Evolutionary conservation across 345 rosid species (phyloP).

Genomic region (Cardamine occulta): DNA sequence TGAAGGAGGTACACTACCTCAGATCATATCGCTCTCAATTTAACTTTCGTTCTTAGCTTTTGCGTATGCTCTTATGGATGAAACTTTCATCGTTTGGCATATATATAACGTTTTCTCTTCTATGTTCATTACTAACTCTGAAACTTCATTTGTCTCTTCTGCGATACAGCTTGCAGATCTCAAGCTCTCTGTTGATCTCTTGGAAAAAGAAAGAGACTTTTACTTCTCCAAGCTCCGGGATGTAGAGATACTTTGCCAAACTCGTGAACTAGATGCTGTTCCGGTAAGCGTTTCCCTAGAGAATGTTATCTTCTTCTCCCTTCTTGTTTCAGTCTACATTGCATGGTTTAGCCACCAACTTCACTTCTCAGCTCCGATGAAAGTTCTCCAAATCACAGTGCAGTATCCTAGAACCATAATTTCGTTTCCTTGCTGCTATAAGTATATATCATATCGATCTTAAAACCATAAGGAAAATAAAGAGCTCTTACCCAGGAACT

Average conservation of each 20-base stretch:
- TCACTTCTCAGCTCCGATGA: conserved; percentile 1
- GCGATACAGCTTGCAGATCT: conserved; percentile 69
- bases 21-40: not conserved
- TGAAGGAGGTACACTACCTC: conserved; percentile 65
- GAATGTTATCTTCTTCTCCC: not conserved
- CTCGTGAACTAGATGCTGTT: conserved; percentile 62
- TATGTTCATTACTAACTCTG: not conserved
- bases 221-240: conserved; percentile 87
- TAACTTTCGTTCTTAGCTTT: conserved; percentile 6
- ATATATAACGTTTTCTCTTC: not conserved
- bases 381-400: not conserved
- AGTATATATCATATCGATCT: not conserved
- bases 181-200: conserved; percentile 69
- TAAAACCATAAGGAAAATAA: not conserved
- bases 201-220: conserved; percentile 94
- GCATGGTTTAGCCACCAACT: conserved; percentile 20
- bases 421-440: not conserved
- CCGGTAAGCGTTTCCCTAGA: conserved; percentile 51
- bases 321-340: conserved; percentile 1
- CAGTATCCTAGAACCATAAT: conserved; percentile 2
- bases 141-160: conserved; percentile 1
- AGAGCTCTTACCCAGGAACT: not conserved
- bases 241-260: conserved; percentile 82
- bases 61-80: not conserved
- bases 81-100: not conserved